Base-by-base conservation (phyloP, 345 rosid genomes). In the Populus simonii region DNA sequence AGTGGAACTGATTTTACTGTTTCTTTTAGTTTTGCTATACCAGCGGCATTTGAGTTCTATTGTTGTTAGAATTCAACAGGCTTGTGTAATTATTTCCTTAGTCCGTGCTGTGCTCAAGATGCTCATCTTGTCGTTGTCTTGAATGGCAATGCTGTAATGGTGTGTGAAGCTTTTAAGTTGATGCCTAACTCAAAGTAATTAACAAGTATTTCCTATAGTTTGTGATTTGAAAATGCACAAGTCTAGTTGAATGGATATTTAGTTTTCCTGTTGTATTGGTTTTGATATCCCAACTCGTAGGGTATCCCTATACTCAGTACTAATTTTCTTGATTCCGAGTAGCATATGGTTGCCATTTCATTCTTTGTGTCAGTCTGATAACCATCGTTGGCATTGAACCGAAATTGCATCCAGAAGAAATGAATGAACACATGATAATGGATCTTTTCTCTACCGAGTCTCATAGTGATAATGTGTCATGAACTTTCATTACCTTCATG, bases 161-260 rank as follows among this genome's bases (percentile, higher is more conserved):
- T 6, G 69, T 25, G 41, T 49, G 68, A 66, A 68, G n/a, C 66
- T 72, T 75, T 72, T 76, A 6, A 15, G 57, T 67, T 41, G 45
- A 68, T n/a, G 20, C 49, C n/a, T 39, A 61, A 39, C 53, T 45
- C 66, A 75, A 47, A n/a, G 27, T 68, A 35, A 23, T 33, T 29
- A 2, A 23, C 35, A 76, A 35, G 17, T 36, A 23, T 35, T 25
- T 57, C 1, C 2, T 16, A 16, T 63, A 53, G 16, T 35, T 29
- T 10, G n/a, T 59, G 61, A 68, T 77, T 17, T 70, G 22, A 43
- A 39, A 76, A 38, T 59, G 31, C 27, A 12, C 35, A 22, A 23
- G 39, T 41, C 35, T 66, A 33, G 43, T 47, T 53, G 22, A 53
- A 38, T 55, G 59, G 8, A 55, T 68, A 13, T 27, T 7, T 15